Evolutionary conservation across 345 rosid genomes (phyloP).

Genomic region (Turritis glabra): DNA sequence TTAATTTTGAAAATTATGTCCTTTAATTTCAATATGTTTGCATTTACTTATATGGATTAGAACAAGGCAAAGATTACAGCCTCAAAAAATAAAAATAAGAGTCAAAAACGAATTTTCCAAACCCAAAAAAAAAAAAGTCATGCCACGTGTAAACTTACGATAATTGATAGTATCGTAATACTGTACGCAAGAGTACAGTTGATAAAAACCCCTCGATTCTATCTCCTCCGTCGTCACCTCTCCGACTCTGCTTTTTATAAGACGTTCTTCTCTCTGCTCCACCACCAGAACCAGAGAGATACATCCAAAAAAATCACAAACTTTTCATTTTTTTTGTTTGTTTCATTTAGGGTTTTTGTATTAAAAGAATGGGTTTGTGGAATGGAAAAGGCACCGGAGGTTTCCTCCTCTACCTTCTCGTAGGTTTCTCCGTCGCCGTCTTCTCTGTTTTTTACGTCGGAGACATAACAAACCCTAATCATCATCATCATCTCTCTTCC

Average conservation of each 20-base stretch:
- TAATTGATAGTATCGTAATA: not conserved
- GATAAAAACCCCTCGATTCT: not conserved
- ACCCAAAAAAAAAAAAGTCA: too few species aligned
- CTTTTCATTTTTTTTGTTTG: not conserved
- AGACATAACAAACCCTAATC: constrained; percentile 2
- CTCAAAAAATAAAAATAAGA: not conserved
- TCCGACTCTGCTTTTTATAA: constrained; percentile 34
- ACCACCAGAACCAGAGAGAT: constrained; percentile 2
- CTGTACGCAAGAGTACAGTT: not conserved
- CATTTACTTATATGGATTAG: constrained; percentile 1
- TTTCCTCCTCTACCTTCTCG: constrained; percentile 56
- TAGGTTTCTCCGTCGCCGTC: constrained; percentile 63
- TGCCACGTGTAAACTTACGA: constrained; percentile 24
- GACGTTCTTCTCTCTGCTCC: constrained; percentile 29
- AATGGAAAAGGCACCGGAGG: constrained; percentile 45
- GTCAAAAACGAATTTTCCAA: not conserved
- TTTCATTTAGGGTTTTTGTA: not conserved
- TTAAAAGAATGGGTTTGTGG: constrained; percentile 2
- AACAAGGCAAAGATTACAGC: not conserved
- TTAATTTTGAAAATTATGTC: not conserved
- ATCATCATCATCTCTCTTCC: constrained; percentile 1
- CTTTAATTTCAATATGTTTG: not conserved
- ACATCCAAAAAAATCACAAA: not conserved
- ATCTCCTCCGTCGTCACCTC: constrained; percentile 34
- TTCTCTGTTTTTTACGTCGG: constrained; percentile 49